phyloP scores from a whole-genome alignment of 2,329 filamentous ascomycete species.

The Tolypocladium tropicale region DNA sequence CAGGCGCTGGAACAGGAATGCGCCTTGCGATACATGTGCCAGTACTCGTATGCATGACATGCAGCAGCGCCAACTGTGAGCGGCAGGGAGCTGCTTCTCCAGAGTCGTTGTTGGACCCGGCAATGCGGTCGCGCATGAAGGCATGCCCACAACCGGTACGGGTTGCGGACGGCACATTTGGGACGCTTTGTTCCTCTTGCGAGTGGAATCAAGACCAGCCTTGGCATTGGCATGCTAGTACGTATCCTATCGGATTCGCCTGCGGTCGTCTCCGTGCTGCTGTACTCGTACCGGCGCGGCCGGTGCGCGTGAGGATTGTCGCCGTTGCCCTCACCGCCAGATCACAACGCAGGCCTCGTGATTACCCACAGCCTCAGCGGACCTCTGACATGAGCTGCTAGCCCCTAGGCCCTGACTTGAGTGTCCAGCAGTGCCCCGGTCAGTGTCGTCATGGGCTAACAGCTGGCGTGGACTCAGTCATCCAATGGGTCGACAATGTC shows the following conservation, averaged over 20 bases:
- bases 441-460: not conserved
- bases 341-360: not conserved
- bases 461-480: not conserved
- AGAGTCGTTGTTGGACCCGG: slow-evolving; percentile 3
- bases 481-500: not conserved
- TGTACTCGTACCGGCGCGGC: not conserved
- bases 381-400: not conserved
- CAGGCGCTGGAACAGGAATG: not conserved
- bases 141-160: not conserved
- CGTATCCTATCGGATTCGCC: not conserved
- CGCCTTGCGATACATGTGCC: slow-evolving; percentile 5
- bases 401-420: not conserved
- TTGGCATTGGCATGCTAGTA: not conserved
- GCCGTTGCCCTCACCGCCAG: not conserved
- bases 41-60: slow-evolving; percentile 13
- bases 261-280: not conserved
- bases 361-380: not conserved
- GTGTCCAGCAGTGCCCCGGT: not conserved
- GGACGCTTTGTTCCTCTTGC: not conserved
- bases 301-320: not conserved
- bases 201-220: not conserved
- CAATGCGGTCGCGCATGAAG: slow-evolving; percentile 5
- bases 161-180: slow-evolving; percentile 2
- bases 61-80: slow-evolving; percentile 5
- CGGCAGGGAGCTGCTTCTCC: not conserved